Conservation (phyloP, 768 basidiomycete species). For the Melanogaster broomeanus region DNA sequence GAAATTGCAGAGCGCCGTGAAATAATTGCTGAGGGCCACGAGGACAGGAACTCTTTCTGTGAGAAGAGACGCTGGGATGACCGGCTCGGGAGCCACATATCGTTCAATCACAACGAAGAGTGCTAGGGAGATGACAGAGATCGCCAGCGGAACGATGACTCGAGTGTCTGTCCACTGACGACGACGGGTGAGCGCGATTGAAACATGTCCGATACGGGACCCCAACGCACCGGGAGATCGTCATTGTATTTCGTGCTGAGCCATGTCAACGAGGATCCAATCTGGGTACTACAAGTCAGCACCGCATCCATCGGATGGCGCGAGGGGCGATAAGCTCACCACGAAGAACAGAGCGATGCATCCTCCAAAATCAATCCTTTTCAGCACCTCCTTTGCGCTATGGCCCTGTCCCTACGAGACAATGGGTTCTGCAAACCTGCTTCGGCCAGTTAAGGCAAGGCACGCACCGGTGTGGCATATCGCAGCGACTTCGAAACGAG, state of each 20-base stretch:
- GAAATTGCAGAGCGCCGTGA: conserved; percentile 12
- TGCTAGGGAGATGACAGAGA: conserved; percentile 7
- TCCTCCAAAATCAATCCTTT: conserved; percentile 16
- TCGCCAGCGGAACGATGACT: conserved; percentile 8
- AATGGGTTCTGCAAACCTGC: background rate
- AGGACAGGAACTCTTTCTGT: conserved; percentile 7
- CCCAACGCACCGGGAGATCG: conserved; percentile 8
- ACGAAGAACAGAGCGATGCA: conserved; percentile 3
- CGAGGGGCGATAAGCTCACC: background rate
- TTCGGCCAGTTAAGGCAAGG: background rate
- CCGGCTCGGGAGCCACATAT: conserved; percentile 7
- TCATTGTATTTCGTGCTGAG: conserved; percentile 17
- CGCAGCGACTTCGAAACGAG: background rate
- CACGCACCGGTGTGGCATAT: conserved; percentile 14
- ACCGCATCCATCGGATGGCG: background rate
- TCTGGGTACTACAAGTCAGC: conserved; percentile 1
- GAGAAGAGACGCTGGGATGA: conserved; percentile 10
- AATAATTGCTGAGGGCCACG: conserved; percentile 7
- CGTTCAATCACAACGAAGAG: conserved; percentile 9
- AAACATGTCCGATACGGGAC: no score
- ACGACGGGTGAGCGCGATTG: background rate
- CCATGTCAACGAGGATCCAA: conserved; percentile 10
- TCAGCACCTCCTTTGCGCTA: conserved; percentile 5
- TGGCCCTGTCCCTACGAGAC: conserved; percentile 8
- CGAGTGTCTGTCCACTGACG: conserved; percentile 7